Evolutionary conservation across 176 grass and related monocot species (phyloP), one percentile per base, ranked within the genome.

Genomic region (Carex kokanica): DNA sequence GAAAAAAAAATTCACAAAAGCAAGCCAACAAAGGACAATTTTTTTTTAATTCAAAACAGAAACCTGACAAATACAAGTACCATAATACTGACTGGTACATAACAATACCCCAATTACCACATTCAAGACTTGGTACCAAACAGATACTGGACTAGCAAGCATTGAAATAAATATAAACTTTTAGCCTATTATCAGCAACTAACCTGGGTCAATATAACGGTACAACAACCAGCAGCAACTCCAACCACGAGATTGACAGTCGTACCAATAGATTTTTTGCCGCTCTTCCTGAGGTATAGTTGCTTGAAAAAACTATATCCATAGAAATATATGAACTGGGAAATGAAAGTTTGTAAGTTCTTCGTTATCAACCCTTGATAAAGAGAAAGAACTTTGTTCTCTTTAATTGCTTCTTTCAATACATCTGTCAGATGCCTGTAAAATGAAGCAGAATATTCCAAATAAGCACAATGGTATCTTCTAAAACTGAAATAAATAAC

Each of bases 281-380:
- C 93, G 83, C 84, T 99, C 74, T 90, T 95, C 88, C 91, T 88
- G 81, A 99, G 61, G 68, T 99, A 95, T 18, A 95, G 45, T 84
- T 92, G 87, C 87, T 92, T 99, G 68, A 93, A 99, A 83, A 91
- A 99, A 80, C 88, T 95, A 86, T 99, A 99, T 64, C 93, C 89
- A 85, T 99, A 99, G 77, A 99, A 99, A 84, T 95, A 99, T 81
- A 93, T 84, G 32, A 99, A 99, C 17, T 94, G 93, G 0, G 96
- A 95, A 58, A 98, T 87, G 67, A 98, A 98, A 34, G 96, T 91
- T 84, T 99, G 96, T 12, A 99, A 55, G 60, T 99, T 99, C 89
- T 99, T 99, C 20, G 96, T 99, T 36, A 84, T 86, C 40, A 99
- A 82, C n/a, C 97, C 97, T 85, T 99, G 97, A 40, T 99, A 99